A percentile compares a stretch with the other conserved stretches of the same genome.
phyloP scores from a whole-genome alignment of 306 rosid species.

The Quercus alba region DNA sequence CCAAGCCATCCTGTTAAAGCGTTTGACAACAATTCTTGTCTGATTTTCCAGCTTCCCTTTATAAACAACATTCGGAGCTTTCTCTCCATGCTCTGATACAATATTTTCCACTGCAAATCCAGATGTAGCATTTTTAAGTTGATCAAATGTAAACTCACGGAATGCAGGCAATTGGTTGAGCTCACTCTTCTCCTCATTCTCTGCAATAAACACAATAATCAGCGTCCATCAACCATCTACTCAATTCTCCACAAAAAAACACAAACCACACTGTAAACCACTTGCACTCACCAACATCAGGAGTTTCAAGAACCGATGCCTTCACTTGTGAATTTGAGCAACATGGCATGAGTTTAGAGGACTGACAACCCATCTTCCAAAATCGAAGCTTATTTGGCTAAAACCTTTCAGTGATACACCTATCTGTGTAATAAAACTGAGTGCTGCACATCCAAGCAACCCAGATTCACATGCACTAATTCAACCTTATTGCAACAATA shows the following conservation, averaged over 20 bases:
- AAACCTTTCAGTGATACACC: slow-evolving; percentile 20
- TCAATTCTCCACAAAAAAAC: slow-evolving; percentile 1
- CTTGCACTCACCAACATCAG: slow-evolving; percentile 51
- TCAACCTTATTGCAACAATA: slow-evolving; percentile 14
- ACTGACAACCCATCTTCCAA: slow-evolving; percentile 65
- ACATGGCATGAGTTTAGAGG: slow-evolving; percentile 58
- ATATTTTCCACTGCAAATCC: slow-evolving; percentile 84
- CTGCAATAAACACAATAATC: slow-evolving; percentile 38
- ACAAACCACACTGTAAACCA: not conserved
- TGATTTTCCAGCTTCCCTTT: slow-evolving; percentile 85
- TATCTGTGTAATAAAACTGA: slow-evolving; percentile 21
- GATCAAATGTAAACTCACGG: slow-evolving; percentile 66
- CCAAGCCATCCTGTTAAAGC: slow-evolving; percentile 83
- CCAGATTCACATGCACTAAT: slow-evolving; percentile 21
- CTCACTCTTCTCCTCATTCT: slow-evolving; percentile 55
- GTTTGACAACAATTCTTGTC: slow-evolving; percentile 68
- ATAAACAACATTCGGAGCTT: slow-evolving; percentile 85
- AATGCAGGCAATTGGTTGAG: slow-evolving; percentile 47
- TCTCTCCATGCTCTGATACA: slow-evolving; percentile 87
- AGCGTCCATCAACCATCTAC: slow-evolving; percentile 8
- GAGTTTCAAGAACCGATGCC: slow-evolving; percentile 69
- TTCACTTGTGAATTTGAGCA: slow-evolving; percentile 76
- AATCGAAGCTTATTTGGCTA: slow-evolving; percentile 20
- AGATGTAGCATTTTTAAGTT: slow-evolving; percentile 78
- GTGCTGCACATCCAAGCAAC: slow-evolving; percentile 8